These are phyloP conservation scores for Populus ilicifolia DNA, from an alignment of 345 rosid species.

Conservation along the genomic window DNA sequence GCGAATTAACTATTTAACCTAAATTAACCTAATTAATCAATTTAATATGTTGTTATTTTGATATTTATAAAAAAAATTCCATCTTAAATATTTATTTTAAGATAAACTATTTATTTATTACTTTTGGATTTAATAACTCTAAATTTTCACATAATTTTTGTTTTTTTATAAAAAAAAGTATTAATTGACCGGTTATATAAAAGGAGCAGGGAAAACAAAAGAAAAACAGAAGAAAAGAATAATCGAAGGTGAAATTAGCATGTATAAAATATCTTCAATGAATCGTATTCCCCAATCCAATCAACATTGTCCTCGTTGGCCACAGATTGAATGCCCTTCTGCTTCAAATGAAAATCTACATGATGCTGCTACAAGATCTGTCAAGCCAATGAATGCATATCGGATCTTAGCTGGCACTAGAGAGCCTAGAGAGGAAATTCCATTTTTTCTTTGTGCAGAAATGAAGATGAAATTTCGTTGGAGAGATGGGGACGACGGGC, in stretches of 20 bases:
- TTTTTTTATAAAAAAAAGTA: too few species aligned
- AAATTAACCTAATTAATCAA: too few species aligned
- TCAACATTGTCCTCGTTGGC: not conserved
- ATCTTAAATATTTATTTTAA: too few species aligned
- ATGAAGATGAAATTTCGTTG: slow-evolving; percentile 22
- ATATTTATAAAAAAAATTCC: too few species aligned
- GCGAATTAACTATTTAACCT: too few species aligned
- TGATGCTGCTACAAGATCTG: not conserved
- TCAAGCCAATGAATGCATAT: not conserved
- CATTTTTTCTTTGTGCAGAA: too few species aligned
- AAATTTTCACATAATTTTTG: too few species aligned
- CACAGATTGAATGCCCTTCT: not conserved
- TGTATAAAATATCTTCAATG: not conserved
- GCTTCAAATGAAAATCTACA: not conserved
- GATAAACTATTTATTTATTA: accelerated
- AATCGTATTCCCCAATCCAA: not conserved
- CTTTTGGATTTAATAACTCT: accelerated
- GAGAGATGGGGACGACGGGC: slow-evolving; percentile 10
- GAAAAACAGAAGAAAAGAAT: not conserved
- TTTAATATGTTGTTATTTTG: accelerated
- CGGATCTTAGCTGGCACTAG: not conserved
- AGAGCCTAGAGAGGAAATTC: not conserved
- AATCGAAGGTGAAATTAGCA: not conserved
- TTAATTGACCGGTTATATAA: not conserved
- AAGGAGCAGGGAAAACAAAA: not conserved